Percentiles rank a stretch among this genome's conserved stretches.
These are phyloP conservation scores for Aureobasidium lini DNA, from an alignment of 2,329 filamentous ascomycete genomes.

Conservation along the genomic window DNA sequence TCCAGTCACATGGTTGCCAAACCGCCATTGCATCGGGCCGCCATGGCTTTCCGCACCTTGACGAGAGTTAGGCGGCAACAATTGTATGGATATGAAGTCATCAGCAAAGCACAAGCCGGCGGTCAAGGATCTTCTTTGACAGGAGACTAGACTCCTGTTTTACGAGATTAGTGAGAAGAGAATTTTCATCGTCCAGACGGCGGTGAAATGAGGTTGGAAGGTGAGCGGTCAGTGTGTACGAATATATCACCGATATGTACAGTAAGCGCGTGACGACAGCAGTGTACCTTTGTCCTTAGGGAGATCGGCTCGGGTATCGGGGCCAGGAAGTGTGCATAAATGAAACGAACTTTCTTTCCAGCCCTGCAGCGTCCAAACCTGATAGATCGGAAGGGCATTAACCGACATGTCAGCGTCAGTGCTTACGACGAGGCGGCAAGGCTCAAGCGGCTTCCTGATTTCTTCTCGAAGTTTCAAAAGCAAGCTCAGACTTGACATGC, in stretches of 20 bases:
- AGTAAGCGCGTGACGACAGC: constrained; percentile 2
- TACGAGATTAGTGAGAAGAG: background rate
- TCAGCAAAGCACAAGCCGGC: background rate
- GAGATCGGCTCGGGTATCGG: constrained; percentile 6
- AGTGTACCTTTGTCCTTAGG: background rate
- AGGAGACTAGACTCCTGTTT: background rate
- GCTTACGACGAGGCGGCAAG: background rate
- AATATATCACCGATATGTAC: background rate
- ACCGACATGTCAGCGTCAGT: background rate
- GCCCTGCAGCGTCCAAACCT: background rate
- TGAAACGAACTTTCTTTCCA: background rate
- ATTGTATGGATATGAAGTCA: constrained; percentile 3
- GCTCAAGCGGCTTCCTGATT: background rate
- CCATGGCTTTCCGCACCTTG: background rate
- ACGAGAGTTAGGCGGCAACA: background rate
- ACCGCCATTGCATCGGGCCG: constrained; percentile 4
- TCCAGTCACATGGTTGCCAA: constrained; percentile 1
- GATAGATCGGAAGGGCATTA: background rate
- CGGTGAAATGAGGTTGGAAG: background rate
- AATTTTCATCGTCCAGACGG: background rate
- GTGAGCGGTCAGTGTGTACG: background rate
- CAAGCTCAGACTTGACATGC: background rate
- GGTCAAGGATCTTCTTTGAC: background rate
- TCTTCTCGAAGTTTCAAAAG: constrained; percentile 5
- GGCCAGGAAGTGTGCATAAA: background rate